Evolutionary conservation across 768 basidiomycete genomes (phyloP).

Genomic region (Tricholoma saponaceum): DNA sequence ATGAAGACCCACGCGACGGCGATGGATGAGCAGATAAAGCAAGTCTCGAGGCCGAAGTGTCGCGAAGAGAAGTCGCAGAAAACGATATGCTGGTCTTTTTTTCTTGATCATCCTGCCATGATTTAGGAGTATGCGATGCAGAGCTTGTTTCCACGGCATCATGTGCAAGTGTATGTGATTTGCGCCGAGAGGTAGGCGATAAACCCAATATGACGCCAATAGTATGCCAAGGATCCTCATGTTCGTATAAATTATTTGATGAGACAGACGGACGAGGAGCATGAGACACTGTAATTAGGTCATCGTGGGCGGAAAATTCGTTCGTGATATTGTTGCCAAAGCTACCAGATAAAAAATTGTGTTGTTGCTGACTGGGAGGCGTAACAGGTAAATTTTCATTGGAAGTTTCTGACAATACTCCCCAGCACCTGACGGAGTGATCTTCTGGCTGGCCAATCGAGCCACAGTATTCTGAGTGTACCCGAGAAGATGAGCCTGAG

Average conservation of each 20-base stretch:
- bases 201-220: slow-evolving; percentile 40
- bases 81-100: background rate
- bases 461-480: background rate
- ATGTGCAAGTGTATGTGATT: background rate
- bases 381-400: background rate
- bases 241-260: slow-evolving; percentile 29
- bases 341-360: background rate
- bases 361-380: background rate
- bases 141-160: background rate
- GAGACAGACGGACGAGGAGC: background rate
- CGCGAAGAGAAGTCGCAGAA: background rate
- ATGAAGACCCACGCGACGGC: background rate
- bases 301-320: background rate
- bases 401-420: background rate
- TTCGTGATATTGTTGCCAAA: background rate
- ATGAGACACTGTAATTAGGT: background rate
- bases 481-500: background rate
- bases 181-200: slow-evolving; percentile 3
- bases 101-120: background rate
- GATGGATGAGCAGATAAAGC: background rate
- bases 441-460: background rate
- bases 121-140: background rate
- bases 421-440: background rate
- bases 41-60: background rate
- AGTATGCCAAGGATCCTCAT: slow-evolving; percentile 40